Conservation (phyloP, 768 basidiomycete species). For the Auricularia heimuer region DNA sequence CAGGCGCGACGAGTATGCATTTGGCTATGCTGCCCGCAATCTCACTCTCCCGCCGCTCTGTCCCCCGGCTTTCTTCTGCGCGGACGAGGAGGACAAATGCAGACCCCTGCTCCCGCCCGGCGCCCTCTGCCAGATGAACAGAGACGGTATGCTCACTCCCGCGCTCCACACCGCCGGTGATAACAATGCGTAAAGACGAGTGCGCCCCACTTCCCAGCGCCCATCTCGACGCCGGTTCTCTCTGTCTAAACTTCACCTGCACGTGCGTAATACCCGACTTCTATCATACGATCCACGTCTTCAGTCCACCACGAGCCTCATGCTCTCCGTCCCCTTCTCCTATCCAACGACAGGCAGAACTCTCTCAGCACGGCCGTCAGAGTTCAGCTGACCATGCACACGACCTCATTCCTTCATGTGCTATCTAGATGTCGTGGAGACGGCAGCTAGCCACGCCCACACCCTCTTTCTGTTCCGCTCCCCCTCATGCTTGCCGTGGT, state of each 20-base stretch:
- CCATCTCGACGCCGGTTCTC: slow-evolving; percentile 30
- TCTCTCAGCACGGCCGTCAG: no score
- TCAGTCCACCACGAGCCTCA: background rate
- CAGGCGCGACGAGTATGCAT: slow-evolving; percentile 67
- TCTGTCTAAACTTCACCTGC: slow-evolving; percentile 78
- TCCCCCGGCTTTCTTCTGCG: slow-evolving; percentile 57
- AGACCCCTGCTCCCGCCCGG: slow-evolving; percentile 50
- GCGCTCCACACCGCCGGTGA: background rate
- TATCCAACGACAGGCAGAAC: no score
- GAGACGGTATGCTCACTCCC: slow-evolving; percentile 52
- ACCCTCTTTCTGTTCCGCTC: no score
- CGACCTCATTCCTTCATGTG: no score
- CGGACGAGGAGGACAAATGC: slow-evolving; percentile 72
- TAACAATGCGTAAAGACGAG: slow-evolving; percentile 43
- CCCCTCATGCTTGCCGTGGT: no score
- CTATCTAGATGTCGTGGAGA: no score
- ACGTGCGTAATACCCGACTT: slow-evolving; percentile 37
- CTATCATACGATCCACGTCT: background rate
- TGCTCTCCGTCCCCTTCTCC: no score
- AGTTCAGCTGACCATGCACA: no score
- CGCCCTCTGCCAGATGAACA: slow-evolving; percentile 72
- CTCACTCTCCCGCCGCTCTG: slow-evolving; percentile 51
- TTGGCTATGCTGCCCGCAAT: slow-evolving; percentile 43
- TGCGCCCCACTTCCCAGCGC: slow-evolving; percentile 59
- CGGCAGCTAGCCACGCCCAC: no score